Base-by-base conservation (phyloP, 2,329 filamentous ascomycete genomes). In the Phialocephala sp. region DNA sequence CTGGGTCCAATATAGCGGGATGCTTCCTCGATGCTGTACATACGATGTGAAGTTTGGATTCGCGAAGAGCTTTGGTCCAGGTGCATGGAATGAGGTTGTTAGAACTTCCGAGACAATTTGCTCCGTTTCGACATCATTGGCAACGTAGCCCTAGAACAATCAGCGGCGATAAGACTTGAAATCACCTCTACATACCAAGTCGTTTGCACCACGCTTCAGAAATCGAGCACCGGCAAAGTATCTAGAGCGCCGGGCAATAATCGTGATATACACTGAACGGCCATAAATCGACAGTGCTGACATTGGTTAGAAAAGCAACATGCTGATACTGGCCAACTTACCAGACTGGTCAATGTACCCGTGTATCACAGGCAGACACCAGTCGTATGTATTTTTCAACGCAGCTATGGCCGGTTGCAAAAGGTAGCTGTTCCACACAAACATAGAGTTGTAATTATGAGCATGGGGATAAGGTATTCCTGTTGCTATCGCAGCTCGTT, bases 41-140 rank as follows among this genome's bases (percentile, higher is more conserved):
- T 97, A 98, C 0, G 95, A 98, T 4, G 95, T 98, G 77, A 94
- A 97, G 35, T 92, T 91, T 1, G 94, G 93, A 74, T 91, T 98
- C 5, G 93, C 89, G 76, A 93, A 97, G 12, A 97, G 85, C 58
- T 87, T 88, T 2, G 91, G 92, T 0, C 93, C 94, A 4, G 95
- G 93, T 2, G 92, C 91, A 79, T 99, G 95, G 72, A 99, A 97
- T 0, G 95, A 97, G 0, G 95, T 99, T 0, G 93, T 97, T 59
- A 94, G 82, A 72, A 93, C 92, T 76, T 99, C 95, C 0, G 94
- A 95, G 5, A 99, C 94, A 66, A 99, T 97, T 77, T 99, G 95
- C 79, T 99, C 95, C 0, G 95, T 98, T 79, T 99, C 96, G 27
- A 99, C 95, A 78, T 99, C 96, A 75, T 99, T 99, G 60, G 95